These are phyloP conservation scores for Russula compacta DNA, from an alignment of 768 basidiomycete genomes.

Conservation along the genomic window DNA sequence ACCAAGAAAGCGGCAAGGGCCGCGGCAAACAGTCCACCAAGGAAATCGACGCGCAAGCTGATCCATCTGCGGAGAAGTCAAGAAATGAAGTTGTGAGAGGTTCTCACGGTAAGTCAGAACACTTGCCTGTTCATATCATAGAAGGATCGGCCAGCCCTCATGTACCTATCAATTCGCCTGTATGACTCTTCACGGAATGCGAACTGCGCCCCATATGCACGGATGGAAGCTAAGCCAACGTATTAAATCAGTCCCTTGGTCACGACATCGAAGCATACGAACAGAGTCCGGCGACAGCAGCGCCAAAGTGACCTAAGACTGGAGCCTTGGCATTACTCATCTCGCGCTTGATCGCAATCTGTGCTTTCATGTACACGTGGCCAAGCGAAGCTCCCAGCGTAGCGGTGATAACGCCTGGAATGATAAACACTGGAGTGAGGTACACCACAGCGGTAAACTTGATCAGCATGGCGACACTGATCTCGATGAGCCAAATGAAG, in stretches of 20 bases:
- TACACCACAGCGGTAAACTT: constrained; percentile 32
- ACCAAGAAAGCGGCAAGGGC: constrained; percentile 43
- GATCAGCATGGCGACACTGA: constrained; percentile 28
- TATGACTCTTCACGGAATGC: constrained; percentile 35
- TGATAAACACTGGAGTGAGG: constrained; percentile 32
- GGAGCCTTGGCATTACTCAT: constrained; percentile 44
- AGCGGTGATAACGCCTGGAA: constrained; percentile 31
- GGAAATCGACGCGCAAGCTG: constrained; percentile 43
- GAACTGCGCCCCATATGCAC: constrained; percentile 47
- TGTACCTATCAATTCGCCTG: constrained; percentile 39
- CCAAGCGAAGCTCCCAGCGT: constrained; percentile 36
- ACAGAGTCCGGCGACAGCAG: constrained; percentile 44
- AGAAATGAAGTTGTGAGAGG: not conserved
- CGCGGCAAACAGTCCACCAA: constrained; percentile 45
- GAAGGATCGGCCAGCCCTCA: constrained; percentile 33
- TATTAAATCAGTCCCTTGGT: not conserved
- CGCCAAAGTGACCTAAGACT: constrained; percentile 42
- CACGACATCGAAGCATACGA: constrained; percentile 7
- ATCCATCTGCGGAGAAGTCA: constrained; percentile 33
- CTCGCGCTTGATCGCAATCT: constrained; percentile 48
- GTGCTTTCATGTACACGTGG: constrained; percentile 45
- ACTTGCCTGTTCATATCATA: constrained; percentile 40
- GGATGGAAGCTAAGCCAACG: constrained; percentile 33
- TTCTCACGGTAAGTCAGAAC: not conserved
- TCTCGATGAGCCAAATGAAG: constrained; percentile 26